phyloP scores from a whole-genome alignment of 2,329 filamentous ascomycete genomes.

The Xylariomycetidae sp. region DNA sequence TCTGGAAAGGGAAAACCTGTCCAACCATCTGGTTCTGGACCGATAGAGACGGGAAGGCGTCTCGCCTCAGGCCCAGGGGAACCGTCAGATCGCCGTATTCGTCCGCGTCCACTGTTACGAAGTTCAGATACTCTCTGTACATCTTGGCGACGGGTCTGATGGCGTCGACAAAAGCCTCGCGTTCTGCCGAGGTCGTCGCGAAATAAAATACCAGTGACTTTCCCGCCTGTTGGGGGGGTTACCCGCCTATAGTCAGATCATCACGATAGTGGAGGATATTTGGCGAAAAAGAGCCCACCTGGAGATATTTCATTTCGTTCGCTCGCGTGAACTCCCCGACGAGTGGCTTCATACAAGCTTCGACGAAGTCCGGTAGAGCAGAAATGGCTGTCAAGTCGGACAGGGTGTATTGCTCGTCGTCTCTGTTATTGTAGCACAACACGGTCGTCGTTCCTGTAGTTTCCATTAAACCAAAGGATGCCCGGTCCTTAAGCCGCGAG shows the following conservation, averaged over 20 bases:
- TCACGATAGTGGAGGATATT: not conserved
- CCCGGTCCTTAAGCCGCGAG: conserved; percentile 32
- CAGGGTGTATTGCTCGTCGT: conserved; percentile 29
- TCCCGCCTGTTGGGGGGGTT: conserved; percentile 26
- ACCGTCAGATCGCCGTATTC: conserved; percentile 41
- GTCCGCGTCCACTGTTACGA: conserved; percentile 40
- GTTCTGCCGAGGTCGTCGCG: conserved; percentile 22
- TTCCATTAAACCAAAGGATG: conserved; percentile 34
- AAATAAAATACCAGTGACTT: conserved; percentile 37
- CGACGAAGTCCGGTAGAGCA: conserved; percentile 33
- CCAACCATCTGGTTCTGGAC: conserved; percentile 42
- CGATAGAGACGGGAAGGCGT: conserved; percentile 29
- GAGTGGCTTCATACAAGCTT: conserved; percentile 32
- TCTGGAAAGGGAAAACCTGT: conserved; percentile 36
- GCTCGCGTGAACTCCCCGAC: conserved; percentile 41
- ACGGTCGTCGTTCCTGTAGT: conserved; percentile 14
- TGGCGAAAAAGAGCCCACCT: conserved; percentile 22
- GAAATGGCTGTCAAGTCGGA: conserved; percentile 28
- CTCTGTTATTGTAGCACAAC: conserved; percentile 37
- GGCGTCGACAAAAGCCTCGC: conserved; percentile 28
- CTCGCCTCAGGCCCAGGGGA: conserved; percentile 32
- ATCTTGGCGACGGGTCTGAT: conserved; percentile 38
- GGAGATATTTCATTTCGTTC: conserved; percentile 38
- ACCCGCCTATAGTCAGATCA: not conserved
- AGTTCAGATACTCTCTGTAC: conserved; percentile 42